phyloP scores from a whole-genome alignment of 129 eudicot genomes.

The Saussurea involucrata region DNA sequence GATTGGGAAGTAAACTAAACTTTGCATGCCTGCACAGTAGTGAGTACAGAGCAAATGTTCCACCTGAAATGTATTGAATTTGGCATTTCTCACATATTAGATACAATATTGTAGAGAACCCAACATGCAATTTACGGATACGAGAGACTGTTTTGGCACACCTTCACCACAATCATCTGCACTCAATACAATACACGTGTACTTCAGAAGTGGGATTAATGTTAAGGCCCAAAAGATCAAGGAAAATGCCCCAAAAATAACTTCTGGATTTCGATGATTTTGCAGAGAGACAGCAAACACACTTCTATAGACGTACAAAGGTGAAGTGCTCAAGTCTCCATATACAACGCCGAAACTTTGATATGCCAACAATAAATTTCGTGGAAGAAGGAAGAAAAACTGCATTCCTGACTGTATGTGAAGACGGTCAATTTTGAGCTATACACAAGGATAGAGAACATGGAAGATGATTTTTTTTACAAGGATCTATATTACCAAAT shows the following conservation, averaged over 20 bases:
- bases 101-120: neutral
- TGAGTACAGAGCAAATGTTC: conserved; percentile 52
- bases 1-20: conserved; percentile 39
- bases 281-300: conserved; percentile 22
- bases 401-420: neutral
- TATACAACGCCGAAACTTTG: conserved; percentile 41
- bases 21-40: conserved; percentile 46
- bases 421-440: neutral
- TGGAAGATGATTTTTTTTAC: neutral
- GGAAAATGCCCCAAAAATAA: conserved; percentile 65
- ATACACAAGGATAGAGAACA: neutral
- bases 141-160: conserved; percentile 9
- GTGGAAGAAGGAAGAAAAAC: conserved; percentile 16
- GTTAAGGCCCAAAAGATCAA: conserved; percentile 73
- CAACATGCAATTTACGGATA: neutral
- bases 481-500: neutral
- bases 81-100: neutral
- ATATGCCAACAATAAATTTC: conserved; percentile 30
- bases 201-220: conserved; percentile 59
- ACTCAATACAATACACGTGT: conserved; percentile 40
- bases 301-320: conserved; percentile 35
- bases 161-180: conserved; percentile 85
- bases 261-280: conserved; percentile 43
- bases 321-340: conserved; percentile 65
- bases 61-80: conserved; percentile 32